A percentile compares a stretch with the other conserved stretches of the same genome.
phyloP scores from a whole-genome alignment of 345 rosid genomes.

The Camelina laxa region DNA sequence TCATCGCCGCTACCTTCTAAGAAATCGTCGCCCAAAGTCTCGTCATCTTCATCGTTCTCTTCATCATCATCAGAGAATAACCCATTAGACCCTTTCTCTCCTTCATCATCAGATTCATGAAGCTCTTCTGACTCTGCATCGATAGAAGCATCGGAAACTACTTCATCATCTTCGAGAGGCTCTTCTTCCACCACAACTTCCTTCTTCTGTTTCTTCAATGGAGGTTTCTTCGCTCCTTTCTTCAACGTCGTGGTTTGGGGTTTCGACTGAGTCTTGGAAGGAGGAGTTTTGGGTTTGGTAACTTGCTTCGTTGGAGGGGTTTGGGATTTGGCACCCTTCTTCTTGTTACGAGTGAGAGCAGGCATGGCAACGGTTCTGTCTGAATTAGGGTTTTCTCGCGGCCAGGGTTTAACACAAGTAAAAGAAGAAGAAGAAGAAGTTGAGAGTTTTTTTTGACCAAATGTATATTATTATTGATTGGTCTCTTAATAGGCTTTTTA shows the following conservation, averaged over 20 bases:
- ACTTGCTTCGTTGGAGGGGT: slow-evolving; percentile 44
- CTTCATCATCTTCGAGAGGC: slow-evolving; percentile 44
- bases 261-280: too few species aligned
- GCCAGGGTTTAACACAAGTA: slow-evolving; percentile 42
- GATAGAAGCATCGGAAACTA: slow-evolving; percentile 40
- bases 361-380: slow-evolving; percentile 44
- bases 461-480: background rate
- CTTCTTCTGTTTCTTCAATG: slow-evolving; percentile 62
- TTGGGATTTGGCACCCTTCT: slow-evolving; percentile 46
- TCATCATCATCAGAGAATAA: slow-evolving; percentile 40
- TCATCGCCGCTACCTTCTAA: slow-evolving; percentile 44
- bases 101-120: slow-evolving; percentile 44
- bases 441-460: background rate
- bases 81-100: slow-evolving; percentile 27
- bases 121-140: slow-evolving; percentile 52
- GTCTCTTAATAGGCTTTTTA: slow-evolving; percentile 15
- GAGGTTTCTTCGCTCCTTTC: slow-evolving; percentile 53
- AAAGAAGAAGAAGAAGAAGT: background rate
- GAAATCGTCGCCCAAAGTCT: slow-evolving; percentile 38
- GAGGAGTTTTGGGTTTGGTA: slow-evolving; percentile 20
- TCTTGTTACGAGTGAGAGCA: slow-evolving; percentile 55
- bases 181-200: slow-evolving; percentile 49
- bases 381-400: slow-evolving; percentile 36
- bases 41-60: slow-evolving; percentile 40
- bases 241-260: slow-evolving; percentile 47